These are phyloP conservation scores for Boletales sp. DNA, from an alignment of 768 basidiomycete genomes.

Conservation along the genomic window DNA sequence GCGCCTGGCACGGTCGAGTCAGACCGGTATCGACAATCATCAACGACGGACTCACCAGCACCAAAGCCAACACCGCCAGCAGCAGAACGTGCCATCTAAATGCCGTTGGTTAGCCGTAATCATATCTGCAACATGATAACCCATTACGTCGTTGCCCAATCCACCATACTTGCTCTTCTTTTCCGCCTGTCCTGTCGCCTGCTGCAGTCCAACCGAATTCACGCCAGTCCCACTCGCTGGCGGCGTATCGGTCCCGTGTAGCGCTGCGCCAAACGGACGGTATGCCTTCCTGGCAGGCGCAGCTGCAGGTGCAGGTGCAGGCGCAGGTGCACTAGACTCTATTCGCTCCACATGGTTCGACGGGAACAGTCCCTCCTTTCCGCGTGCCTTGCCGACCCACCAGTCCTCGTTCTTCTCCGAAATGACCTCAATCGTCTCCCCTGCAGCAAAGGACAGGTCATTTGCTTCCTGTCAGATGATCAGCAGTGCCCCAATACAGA, in stretches of 20 bases:
- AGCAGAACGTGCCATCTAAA: slow-evolving; percentile 52
- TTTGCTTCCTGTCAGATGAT: slow-evolving; percentile 48
- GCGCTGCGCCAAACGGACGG: slow-evolving; percentile 36
- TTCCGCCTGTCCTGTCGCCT: slow-evolving; percentile 25
- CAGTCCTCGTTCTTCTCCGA: slow-evolving; percentile 83
- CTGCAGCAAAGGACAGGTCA: slow-evolving; percentile 75
- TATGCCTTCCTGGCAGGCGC: slow-evolving; percentile 19
- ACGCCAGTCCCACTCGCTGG: slow-evolving; percentile 26
- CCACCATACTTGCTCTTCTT: slow-evolving; percentile 61
- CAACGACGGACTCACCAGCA: slow-evolving; percentile 47
- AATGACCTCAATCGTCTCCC: slow-evolving; percentile 75
- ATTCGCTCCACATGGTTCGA: slow-evolving; percentile 69
- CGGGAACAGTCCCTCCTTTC: slow-evolving; percentile 74
- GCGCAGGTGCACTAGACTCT: slow-evolving; percentile 3
- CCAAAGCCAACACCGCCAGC: slow-evolving; percentile 76
- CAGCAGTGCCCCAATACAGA: not conserved
- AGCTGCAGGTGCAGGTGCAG: not conserved
- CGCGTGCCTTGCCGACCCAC: slow-evolving; percentile 74
- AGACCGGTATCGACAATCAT: not conserved
- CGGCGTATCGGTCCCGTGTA: slow-evolving; percentile 32
- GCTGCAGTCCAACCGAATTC: slow-evolving; percentile 30
- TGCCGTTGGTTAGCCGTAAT: too few relatives aligned
- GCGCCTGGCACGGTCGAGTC: slow-evolving; percentile 33
- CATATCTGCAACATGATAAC: too few relatives aligned
- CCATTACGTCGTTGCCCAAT: slow-evolving; percentile 27